Base-by-base conservation (phyloP, 208 protist species). In the Leishmania amazonensis region DNA sequence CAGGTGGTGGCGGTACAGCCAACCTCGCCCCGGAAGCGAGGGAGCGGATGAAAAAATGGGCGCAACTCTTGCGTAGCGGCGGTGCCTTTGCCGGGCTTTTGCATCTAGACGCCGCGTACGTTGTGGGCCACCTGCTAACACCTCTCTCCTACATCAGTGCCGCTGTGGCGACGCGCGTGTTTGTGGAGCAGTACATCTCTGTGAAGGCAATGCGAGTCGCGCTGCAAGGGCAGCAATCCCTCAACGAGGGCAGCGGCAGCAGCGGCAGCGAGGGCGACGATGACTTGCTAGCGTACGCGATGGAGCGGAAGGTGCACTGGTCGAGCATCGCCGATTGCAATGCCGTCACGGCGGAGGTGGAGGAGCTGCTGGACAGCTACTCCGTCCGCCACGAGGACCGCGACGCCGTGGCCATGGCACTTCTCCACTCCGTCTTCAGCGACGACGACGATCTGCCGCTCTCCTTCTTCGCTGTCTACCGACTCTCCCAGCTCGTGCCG, bases 141-240 rank as follows among this genome's bases (percentile, higher is more conserved):
- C 72, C 68, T 42, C 28, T 97, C 0, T 90, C 87, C n/a, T 76
- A 83, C 15, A 75, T 91, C 9, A 83, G 87, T 7, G 89, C 87
- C 28, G 89, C 89, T n/a, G 77, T 97, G 13, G 83, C 92, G 1
- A 93, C 95, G 13, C 75, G 77, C 28, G 72, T 96, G n/a, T 90
- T 88, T 73, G 83, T 88, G 2, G 93, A 97, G 86, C 87, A 96
- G 57, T 95, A 91, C 78, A 79, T 96, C 53, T 96, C 93, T 9
- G 87, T 96, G 28, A 93, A 91, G 74, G 95, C 87, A 3, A 85
- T 97, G 72, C 95, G 95, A 9, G 78, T 94, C 15, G 87, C 82
- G 9, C 79, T 95, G 71, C 73, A 83, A 40, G 45, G 31, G 5
- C 80, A 75, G n/a, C 75, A 74, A 31, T 35, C 62, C 54, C 38